These are phyloP conservation scores for Candida golubevii DNA, from an alignment of 805 yeast genomes.

Conservation along the genomic window DNA sequence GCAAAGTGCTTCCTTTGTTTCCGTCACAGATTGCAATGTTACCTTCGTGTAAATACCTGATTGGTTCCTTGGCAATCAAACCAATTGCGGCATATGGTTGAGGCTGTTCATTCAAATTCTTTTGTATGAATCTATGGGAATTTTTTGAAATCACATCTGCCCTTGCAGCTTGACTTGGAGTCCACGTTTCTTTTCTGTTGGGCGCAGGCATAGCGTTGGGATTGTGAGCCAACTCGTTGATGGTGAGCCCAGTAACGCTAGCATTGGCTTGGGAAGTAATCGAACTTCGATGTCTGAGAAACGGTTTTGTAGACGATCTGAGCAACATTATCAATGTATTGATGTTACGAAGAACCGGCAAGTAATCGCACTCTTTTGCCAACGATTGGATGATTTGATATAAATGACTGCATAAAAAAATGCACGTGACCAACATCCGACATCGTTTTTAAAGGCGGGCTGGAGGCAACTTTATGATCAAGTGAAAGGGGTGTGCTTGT, in stretches of 20 bases:
- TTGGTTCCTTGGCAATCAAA: constrained; percentile 69
- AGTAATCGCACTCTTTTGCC: too few relatives aligned
- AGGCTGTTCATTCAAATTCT: constrained; percentile 66
- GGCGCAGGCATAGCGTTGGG: constrained; percentile 64
- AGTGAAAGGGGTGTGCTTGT: too few relatives aligned
- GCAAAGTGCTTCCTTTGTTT: constrained; percentile 58
- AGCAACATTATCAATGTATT: not conserved
- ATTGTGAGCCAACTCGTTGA: constrained; percentile 20
- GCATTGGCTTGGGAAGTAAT: constrained; percentile 6
- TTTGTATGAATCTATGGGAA: constrained; percentile 64
- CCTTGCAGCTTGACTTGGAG: constrained; percentile 61
- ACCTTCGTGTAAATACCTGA: constrained; percentile 50
- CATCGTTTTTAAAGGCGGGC: too few relatives aligned
- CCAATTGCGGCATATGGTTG: constrained; percentile 82
- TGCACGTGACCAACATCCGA: too few relatives aligned
- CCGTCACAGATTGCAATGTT: constrained; percentile 83
- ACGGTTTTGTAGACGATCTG: constrained; percentile 6
- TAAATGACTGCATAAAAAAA: too few relatives aligned
- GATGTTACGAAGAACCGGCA: too few relatives aligned
- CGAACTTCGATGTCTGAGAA: constrained; percentile 12
- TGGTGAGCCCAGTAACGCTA: constrained; percentile 17
- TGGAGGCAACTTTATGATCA: too few relatives aligned
- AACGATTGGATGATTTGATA: too few relatives aligned
- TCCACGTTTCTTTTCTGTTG: constrained; percentile 68
- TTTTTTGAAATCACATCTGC: constrained; percentile 48